Conservation (phyloP, 2,329 filamentous ascomycete species). For the Aspergillus jensenii region DNA sequence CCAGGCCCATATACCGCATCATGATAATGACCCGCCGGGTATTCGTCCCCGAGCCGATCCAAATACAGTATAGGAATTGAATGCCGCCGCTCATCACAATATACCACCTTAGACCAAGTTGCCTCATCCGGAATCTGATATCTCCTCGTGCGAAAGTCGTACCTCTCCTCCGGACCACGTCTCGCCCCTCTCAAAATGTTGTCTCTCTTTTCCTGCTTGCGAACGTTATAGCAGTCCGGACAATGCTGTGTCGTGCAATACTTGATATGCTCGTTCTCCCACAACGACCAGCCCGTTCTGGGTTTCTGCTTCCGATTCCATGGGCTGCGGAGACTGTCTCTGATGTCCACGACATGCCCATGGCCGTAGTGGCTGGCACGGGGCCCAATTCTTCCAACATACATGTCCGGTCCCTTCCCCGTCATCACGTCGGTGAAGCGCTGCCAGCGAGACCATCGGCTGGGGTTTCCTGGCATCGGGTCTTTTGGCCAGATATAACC, state of each 20-base stretch:
- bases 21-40: constrained; percentile 23
- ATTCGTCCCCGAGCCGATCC: constrained; percentile 25
- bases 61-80: constrained; percentile 23
- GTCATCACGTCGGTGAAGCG: constrained; percentile 39
- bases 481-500: constrained; percentile 42
- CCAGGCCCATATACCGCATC: constrained; percentile 23
- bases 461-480: constrained; percentile 33
- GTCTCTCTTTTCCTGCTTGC: constrained; percentile 7
- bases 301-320: not conserved
- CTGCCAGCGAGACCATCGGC: constrained; percentile 29
- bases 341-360: not conserved
- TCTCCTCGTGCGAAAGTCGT: constrained; percentile 34
- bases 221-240: not conserved
- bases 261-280: not conserved
- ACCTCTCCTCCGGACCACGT: constrained; percentile 23
- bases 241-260: not conserved
- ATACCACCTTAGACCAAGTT: constrained; percentile 33
- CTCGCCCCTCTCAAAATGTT: constrained; percentile 21
- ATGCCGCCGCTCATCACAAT: constrained; percentile 24
- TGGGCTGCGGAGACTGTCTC: too few species aligned
- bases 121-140: constrained; percentile 28
- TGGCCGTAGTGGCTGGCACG: not conserved
- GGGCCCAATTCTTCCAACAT: constrained; percentile 28
- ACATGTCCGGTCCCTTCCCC: constrained; percentile 45
- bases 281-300: constrained; percentile 2